Conservation (phyloP, 2,329 filamentous ascomycete species). For the Verticillium dahliae region DNA sequence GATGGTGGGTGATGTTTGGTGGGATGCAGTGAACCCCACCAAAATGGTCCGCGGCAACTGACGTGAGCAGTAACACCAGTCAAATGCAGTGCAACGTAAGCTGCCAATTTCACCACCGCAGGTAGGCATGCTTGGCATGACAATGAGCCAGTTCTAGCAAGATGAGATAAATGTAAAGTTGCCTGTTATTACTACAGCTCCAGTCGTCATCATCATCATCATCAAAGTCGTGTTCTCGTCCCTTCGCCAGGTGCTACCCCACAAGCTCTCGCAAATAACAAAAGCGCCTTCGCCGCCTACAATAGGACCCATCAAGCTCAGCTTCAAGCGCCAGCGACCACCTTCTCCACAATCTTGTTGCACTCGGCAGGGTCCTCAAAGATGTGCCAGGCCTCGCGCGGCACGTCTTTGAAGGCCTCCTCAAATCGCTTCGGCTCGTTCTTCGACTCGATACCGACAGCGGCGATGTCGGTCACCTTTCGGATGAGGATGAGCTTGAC, state of each 20-base stretch:
- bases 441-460: constrained; percentile 63
- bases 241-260: background rate
- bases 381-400: constrained; percentile 67
- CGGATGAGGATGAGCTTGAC: constrained; percentile 79
- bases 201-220: background rate
- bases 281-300: background rate
- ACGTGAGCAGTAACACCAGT: background rate
- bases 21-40: too few relatives aligned
- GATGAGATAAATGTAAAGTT: background rate
- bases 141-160: background rate
- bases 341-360: constrained; percentile 27
- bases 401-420: constrained; percentile 72
- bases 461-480: constrained; percentile 70
- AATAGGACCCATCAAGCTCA: background rate
- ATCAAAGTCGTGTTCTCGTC: background rate
- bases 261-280: background rate
- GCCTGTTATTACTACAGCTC: background rate
- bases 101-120: background rate
- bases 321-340: constrained; percentile 8
- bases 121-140: background rate
- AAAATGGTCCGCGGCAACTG: background rate
- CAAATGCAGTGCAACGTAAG: background rate
- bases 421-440: constrained; percentile 73
- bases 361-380: constrained; percentile 74
- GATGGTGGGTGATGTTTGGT: too few relatives aligned